These are phyloP conservation scores for Diphasiastrum complanatum DNA, from an alignment of 83 land plant species.

Conservation along the genomic window DNA sequence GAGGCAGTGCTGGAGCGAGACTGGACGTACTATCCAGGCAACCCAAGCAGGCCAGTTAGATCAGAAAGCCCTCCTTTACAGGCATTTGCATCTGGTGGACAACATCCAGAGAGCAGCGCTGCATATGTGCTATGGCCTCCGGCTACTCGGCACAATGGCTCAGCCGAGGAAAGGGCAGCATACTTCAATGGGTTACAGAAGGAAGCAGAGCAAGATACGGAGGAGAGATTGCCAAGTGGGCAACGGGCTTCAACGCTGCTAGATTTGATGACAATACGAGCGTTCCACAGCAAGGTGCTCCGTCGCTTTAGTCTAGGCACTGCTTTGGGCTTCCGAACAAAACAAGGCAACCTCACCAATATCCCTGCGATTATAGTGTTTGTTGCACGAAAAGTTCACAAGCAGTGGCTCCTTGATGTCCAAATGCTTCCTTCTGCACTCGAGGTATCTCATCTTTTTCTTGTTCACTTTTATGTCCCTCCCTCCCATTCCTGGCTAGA, in stretches of 20 bases:
- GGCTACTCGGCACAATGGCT: conserved; percentile 44
- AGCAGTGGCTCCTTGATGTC: conserved; percentile 68
- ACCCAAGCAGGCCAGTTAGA: not conserved
- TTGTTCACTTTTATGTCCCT: too few relatives aligned
- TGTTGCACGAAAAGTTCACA: conserved; percentile 85
- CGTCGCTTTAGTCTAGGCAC: conserved; percentile 82
- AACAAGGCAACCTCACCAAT: conserved; percentile 60
- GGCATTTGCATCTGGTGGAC: conserved; percentile 58
- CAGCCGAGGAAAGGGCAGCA: conserved; percentile 85
- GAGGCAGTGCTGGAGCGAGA: conserved; percentile 1
- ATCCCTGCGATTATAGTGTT: conserved; percentile 95
- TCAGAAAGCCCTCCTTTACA: conserved; percentile 43
- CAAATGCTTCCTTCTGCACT: conserved; percentile 73
- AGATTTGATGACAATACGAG: conserved; percentile 87
- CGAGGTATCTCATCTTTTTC: conserved; percentile 50
- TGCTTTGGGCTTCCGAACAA: conserved; percentile 81
- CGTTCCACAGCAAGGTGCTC: conserved; percentile 81
- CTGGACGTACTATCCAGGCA: conserved; percentile 25
- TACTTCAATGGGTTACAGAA: conserved; percentile 87
- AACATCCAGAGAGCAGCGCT: conserved; percentile 72
- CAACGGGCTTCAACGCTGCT: conserved; percentile 89
- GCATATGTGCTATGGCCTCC: conserved; percentile 85
- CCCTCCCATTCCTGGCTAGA: too few relatives aligned
- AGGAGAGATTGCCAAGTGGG: conserved; percentile 47
- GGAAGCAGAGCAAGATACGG: conserved; percentile 50